Conservation (phyloP, 192 early-diverging fungal genomes). For the Coemansia furcata region DNA sequence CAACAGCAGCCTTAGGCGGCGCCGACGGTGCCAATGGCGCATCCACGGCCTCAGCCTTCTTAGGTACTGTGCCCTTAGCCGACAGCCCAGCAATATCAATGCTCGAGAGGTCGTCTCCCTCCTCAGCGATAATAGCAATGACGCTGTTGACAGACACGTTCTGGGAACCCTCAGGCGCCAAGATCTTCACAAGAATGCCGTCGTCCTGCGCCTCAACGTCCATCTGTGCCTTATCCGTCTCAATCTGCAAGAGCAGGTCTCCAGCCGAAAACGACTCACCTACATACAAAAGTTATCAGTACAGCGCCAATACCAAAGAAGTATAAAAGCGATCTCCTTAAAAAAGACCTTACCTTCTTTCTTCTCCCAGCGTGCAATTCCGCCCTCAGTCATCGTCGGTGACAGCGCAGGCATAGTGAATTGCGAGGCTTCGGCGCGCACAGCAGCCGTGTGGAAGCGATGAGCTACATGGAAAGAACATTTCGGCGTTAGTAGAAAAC, state of each 20-base stretch:
- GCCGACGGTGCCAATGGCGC: background rate
- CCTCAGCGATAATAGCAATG: slow-evolving; percentile 85
- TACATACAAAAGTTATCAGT: background rate
- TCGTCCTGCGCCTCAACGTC: slow-evolving; percentile 99
- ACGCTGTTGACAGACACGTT: slow-evolving; percentile 75
- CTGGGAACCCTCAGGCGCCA: slow-evolving; percentile 61
- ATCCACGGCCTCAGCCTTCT: background rate
- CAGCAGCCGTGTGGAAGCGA: slow-evolving; percentile 62
- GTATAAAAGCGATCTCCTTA: background rate
- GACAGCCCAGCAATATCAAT: slow-evolving; percentile 65
- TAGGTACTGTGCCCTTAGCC: background rate
- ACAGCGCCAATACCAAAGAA: background rate
- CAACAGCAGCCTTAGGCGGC: background rate
- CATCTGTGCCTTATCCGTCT: slow-evolving; percentile 99
- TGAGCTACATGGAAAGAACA: slow-evolving; percentile 48
- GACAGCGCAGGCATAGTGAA: slow-evolving; percentile 97
- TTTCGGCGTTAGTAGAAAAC: background rate
- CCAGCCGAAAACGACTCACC: slow-evolving; percentile 88
- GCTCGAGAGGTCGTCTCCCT: slow-evolving; percentile 79
- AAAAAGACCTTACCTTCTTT: slow-evolving; percentile 55
- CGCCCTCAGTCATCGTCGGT: slow-evolving; percentile 96
- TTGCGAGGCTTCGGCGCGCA: slow-evolving; percentile 28
- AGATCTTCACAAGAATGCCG: slow-evolving; percentile 91
- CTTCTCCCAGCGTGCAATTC: slow-evolving; percentile 92
- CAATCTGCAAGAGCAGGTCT: slow-evolving; percentile 91